Conservation (phyloP, 768 basidiomycete species). For the Leccinum imitatum region DNA sequence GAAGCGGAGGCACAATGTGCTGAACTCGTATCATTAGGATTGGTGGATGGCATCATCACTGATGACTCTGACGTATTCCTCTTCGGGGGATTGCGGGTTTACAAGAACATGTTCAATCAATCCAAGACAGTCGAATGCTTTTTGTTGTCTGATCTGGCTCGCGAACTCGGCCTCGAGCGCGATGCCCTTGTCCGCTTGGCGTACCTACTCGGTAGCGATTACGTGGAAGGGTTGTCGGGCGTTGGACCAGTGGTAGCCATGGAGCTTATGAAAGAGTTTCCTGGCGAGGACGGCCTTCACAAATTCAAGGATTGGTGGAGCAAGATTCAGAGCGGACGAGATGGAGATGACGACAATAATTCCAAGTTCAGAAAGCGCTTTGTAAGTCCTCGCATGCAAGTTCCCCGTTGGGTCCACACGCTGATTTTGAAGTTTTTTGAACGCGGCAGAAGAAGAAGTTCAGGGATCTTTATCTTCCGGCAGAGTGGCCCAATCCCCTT, state of each 20-base stretch:
- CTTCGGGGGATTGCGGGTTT: conserved; percentile 93
- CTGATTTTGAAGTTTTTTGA: conserved; percentile 10
- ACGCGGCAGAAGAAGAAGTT: conserved; percentile 80
- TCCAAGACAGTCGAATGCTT: conserved; percentile 99
- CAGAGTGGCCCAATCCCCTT: conserved; percentile 89
- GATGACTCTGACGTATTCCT: conserved; percentile 99
- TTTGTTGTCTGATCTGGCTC: conserved; percentile 73
- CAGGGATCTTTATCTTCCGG: conserved; percentile 73
- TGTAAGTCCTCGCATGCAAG: conserved; percentile 47
- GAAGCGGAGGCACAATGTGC: conserved; percentile 99
- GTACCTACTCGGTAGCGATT: conserved; percentile 95
- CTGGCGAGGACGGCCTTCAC: conserved; percentile 78
- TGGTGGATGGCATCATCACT: conserved; percentile 97
- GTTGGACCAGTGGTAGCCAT: conserved; percentile 96
- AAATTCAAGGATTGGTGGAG: conserved; percentile 94
- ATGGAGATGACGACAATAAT: conserved; percentile 67
- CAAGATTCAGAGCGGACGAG: conserved; percentile 88
- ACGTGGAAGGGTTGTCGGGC: conserved; percentile 88
- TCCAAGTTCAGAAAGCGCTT: conserved; percentile 83
- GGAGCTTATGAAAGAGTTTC: conserved; percentile 93
- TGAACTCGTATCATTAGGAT: conserved; percentile 74
- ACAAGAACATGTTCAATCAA: conserved; percentile 99
- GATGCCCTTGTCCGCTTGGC: conserved; percentile 87
- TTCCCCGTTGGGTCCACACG: background rate
- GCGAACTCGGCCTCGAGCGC: conserved; percentile 85